Base-by-base conservation (phyloP, 345 rosid genomes). In the Brassica carinata region DNA sequence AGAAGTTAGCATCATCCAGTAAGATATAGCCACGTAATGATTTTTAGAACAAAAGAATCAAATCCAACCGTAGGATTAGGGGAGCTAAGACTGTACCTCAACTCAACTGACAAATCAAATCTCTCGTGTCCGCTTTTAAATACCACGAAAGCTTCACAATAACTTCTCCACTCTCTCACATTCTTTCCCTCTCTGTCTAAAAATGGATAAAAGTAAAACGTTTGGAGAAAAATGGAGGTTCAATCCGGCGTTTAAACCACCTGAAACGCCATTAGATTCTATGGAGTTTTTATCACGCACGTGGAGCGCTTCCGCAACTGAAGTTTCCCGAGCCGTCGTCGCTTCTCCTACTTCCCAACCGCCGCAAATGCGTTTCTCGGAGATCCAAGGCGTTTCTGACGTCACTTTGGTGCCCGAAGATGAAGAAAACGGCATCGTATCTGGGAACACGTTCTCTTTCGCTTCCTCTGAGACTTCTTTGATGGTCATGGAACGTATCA, bases 401-500 rank as follows among this genome's bases (percentile, higher is more conserved):
- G 75, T 77, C 15, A 77, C 82, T 67, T 67, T 73, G 57, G 85
- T 75, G 10, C 93, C 79, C 71, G 96, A 92, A 80, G 91, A 89
- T 65, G 85, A 81, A 59, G 98, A 90, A 13, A 85, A 79, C 75
- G 90, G 83, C 29, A 29, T 83, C 14, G 89, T 88, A 78, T 86
- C 92, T 5, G 97, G 99, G 7, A 96, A 93, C 77, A 91, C 96
- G 5, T 93, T 91, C 83, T 93, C 97, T 23, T 96, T 96, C 23
- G 99, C 97, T n/a, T 92, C 97, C 15, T 91, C 95, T 6, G 98
- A 96, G 82, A 96, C 99, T 51, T 96, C 97, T 27, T 92, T 87
- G 83, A 89, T 96, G 98, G 92, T 96, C 66, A 86, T 96, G 92
- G 99, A 96, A n/a, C 89, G 98, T 43, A 96, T 96, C 91, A 86